phyloP scores from a whole-genome alignment of 305 asterid species.

The Rubia tinctorum region DNA sequence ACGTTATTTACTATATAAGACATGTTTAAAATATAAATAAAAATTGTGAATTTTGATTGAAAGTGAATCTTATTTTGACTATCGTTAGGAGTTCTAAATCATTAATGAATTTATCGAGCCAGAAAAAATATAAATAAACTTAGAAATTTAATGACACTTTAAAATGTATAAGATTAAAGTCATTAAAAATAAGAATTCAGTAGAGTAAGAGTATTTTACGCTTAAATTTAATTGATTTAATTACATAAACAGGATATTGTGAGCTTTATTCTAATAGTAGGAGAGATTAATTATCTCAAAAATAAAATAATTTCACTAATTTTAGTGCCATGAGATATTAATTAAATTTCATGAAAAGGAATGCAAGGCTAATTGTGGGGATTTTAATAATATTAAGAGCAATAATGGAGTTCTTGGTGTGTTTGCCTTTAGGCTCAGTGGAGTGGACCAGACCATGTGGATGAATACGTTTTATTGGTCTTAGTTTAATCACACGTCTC shows the following conservation, averaged over 20 bases:
- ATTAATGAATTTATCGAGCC: no score
- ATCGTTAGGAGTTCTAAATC: no score
- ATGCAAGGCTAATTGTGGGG: not conserved
- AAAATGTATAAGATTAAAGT: no score
- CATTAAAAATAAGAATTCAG: no score
- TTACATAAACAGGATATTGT: no score
- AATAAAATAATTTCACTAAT: not conserved
- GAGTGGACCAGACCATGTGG: slow-evolving; percentile 49
- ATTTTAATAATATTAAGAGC: not conserved
- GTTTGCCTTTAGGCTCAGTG: slow-evolving; percentile 25
- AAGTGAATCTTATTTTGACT: not conserved
- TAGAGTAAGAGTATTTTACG: no score
- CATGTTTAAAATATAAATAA: no score
- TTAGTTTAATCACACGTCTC: slow-evolving; percentile 26
- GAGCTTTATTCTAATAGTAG: no score
- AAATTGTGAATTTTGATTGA: not conserved
- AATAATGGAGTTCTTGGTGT: slow-evolving; percentile 8
- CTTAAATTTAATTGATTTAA: no score
- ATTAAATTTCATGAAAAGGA: not conserved
- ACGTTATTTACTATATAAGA: no score
- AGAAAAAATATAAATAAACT: no score
- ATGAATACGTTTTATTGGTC: slow-evolving; percentile 31
- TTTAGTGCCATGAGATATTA: not conserved
- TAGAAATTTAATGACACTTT: no score
- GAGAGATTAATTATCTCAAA: not conserved